Percentiles rank a stretch among this genome's conserved stretches.
Evolutionary conservation across 345 rosid genomes (phyloP).

Genomic region (Geranium brycei): DNA sequence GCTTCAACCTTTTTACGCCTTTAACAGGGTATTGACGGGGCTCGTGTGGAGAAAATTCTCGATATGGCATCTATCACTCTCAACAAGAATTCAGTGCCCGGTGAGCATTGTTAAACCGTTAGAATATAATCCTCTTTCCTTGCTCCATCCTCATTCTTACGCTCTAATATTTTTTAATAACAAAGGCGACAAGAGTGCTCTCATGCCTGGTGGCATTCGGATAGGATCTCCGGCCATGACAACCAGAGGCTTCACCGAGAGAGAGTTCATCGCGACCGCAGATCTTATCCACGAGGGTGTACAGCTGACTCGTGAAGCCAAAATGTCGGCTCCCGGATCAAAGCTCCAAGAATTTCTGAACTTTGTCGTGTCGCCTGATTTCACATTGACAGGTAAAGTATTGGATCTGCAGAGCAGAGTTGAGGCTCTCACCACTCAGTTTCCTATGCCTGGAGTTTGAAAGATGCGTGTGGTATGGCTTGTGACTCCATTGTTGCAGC

Average conservation of each 20-base stretch:
- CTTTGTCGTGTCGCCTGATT: conserved; percentile 41
- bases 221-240: conserved; percentile 94
- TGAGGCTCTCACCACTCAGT: conserved; percentile 57
- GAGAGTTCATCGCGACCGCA: conserved; percentile 58
- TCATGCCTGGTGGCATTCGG: conserved; percentile 87
- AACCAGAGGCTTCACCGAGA: conserved; percentile 65
- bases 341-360: conserved; percentile 80
- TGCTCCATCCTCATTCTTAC: background rate
- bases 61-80: conserved; percentile 89
- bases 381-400: conserved; percentile 41
- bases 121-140: background rate
- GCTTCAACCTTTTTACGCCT: background rate
- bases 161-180: background rate
- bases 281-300: conserved; percentile 79
- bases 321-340: conserved; percentile 37
- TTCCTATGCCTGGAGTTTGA: conserved; percentile 72
- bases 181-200: conserved; percentile 78
- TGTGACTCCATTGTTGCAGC: no score
- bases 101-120: conserved; percentile 20
- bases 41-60: conserved; percentile 81
- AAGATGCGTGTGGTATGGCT: background rate
- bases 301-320: conserved; percentile 55
- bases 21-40: conserved; percentile 79
- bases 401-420: conserved; percentile 42
- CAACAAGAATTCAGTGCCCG: conserved; percentile 90